Conservation (phyloP, 2,329 filamentous ascomycete genomes). For the Aspergillus viridinutans region DNA sequence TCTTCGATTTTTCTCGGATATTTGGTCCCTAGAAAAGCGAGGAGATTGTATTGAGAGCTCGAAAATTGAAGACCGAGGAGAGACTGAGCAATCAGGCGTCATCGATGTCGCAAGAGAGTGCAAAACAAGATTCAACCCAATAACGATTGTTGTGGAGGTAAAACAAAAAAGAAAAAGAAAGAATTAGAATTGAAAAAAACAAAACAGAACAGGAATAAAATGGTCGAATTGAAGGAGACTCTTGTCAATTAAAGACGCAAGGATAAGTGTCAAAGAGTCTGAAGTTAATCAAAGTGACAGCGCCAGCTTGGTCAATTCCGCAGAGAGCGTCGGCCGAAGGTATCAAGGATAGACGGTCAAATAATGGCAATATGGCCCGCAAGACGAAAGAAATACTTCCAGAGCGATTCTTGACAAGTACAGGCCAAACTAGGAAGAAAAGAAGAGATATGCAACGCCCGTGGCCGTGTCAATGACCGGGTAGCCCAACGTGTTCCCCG, state of each 20-base stretch:
- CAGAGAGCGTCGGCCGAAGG: not conserved
- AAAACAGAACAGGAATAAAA: not conserved
- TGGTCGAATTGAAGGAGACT: not conserved
- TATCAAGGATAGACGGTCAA: not conserved
- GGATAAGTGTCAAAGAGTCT: not conserved
- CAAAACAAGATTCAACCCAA: not conserved
- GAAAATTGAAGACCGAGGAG: not conserved
- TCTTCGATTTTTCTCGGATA: slow-evolving; percentile 15
- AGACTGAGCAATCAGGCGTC: not conserved
- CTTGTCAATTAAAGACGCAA: not conserved
- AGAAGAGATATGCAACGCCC: slow-evolving; percentile 2
- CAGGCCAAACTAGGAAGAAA: slow-evolving; percentile 7
- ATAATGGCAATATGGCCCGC: slow-evolving; percentile 16
- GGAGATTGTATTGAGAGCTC: not conserved
- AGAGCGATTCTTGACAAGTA: slow-evolving; percentile 22
- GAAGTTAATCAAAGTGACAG: not conserved
- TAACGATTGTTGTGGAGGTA: not conserved
- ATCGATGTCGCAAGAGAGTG: not conserved
- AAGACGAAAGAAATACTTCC: slow-evolving; percentile 26
- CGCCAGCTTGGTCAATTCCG: not conserved
- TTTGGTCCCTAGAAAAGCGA: not conserved
- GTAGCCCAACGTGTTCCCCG: slow-evolving; percentile 22
- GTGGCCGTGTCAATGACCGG: slow-evolving; percentile 10
- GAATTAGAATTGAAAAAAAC: not conserved
- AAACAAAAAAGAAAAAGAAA: not conserved